Evolutionary conservation across 805 yeast species (phyloP), one percentile per base, ranked within the genome.

Genomic region (Lipomyces anomalus): DNA sequence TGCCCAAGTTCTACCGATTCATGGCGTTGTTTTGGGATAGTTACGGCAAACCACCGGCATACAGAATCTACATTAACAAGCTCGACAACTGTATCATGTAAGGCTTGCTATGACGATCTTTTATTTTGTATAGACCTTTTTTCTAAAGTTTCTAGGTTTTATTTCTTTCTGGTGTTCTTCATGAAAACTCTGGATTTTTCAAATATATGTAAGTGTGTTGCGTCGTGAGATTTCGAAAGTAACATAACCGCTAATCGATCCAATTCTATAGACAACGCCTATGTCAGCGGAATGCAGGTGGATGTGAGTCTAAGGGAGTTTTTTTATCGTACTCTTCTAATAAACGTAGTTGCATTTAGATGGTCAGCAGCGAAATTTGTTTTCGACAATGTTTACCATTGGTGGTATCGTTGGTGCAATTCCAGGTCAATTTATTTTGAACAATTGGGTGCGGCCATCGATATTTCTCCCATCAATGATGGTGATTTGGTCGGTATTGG

Each of bases 401-500:
- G 68, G 68, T 2, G 60, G 56, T 37, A 52, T 59, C 17, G 47
- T 64, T 30, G 62, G 61, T 20, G 57, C 56, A 30, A 55, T 64
- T 21, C 69, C 68, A 4, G 55, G 63, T 22, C 61, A 61, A 35
- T 53, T 63, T 49, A 67, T 22, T 52, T 41, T 66, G 32, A 50
- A 58, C 17, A 40, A 42, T 60, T 16, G 48, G 47, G 34, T 42
- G 58, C 22, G 55, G 56, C 29, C 45, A 50, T 37, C 50, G 55
- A 26, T 68, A 69, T 63, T 65, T 71, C n/a, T 59, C 76, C 38
- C 80, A 80, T 1, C 43, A 66, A 4, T 69, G 74, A 64, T 89
- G 82, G 52, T 82, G 29, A 68, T 75, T 29, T 84, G 87, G 88
- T 73, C 84, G 1, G 64, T 80, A 44, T 71, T 81, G 44, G 81